These are phyloP conservation scores for Yamadazyma conglobata DNA, from an alignment of 1,139 yeast genomes.

Conservation along the genomic window DNA sequence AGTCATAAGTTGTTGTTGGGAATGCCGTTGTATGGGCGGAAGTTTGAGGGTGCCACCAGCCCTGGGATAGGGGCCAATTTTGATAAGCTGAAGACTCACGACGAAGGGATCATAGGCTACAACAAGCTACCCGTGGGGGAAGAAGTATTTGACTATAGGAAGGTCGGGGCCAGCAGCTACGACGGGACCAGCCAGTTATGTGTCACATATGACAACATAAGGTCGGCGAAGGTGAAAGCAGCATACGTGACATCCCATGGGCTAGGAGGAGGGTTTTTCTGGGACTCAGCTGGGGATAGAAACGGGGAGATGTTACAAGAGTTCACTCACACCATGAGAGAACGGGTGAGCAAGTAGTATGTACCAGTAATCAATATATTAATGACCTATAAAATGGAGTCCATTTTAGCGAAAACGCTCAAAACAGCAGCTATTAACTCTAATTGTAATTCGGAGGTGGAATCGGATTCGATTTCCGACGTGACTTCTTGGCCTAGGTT, in stretches of 20 bases:
- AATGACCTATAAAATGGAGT: constrained; percentile 29
- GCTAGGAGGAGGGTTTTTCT: constrained; percentile 88
- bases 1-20: constrained; percentile 67
- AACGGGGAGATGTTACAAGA: constrained; percentile 35
- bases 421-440: constrained; percentile 91
- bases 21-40: constrained; percentile 84
- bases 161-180: constrained; percentile 59
- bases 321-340: constrained; percentile 44
- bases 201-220: constrained; percentile 64
- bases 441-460: constrained; percentile 58
- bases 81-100: constrained; percentile 21
- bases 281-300: constrained; percentile 85
- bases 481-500: constrained; percentile 69
- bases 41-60: constrained; percentile 44
- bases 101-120: constrained; percentile 52
- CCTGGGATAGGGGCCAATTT: constrained; percentile 42
- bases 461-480: constrained; percentile 62
- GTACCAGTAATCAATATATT: background rate
- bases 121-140: constrained; percentile 45
- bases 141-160: constrained; percentile 50
- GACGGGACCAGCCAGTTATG: constrained; percentile 38
- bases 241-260: constrained; percentile 43
- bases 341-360: too few species aligned
- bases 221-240: constrained; percentile 57
- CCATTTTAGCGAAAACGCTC: constrained; percentile 60